phyloP scores from a whole-genome alignment of 2,329 filamentous ascomycete genomes.

The Eurotiales sp. region DNA sequence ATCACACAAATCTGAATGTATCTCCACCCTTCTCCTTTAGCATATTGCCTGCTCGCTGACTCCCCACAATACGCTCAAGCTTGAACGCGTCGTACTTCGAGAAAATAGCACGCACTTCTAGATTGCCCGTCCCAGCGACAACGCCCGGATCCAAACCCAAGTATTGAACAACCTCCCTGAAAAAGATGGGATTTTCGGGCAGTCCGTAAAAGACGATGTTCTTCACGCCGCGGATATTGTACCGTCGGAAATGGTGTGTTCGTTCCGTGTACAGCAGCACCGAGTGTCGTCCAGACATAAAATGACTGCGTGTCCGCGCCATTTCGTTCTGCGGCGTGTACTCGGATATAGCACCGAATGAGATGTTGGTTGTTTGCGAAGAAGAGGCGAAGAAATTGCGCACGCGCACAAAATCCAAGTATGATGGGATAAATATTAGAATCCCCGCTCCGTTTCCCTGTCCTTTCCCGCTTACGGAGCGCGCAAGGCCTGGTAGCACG shows the following conservation, averaged over 20 bases:
- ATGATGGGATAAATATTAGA: slow-evolving; percentile 85
- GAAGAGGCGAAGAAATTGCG: slow-evolving; percentile 86
- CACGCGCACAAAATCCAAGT: slow-evolving; percentile 90
- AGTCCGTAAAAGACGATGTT: slow-evolving; percentile 84
- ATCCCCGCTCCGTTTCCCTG: slow-evolving; percentile 63
- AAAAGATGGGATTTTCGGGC: slow-evolving; percentile 72
- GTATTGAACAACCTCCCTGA: slow-evolving; percentile 40
- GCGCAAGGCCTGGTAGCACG: slow-evolving; percentile 70
- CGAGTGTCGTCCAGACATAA: slow-evolving; percentile 74
- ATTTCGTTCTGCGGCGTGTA: slow-evolving; percentile 78
- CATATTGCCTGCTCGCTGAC: slow-evolving; percentile 76
- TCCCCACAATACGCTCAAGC: slow-evolving; percentile 83
- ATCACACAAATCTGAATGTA: slow-evolving; percentile 92
- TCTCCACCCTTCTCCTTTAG: slow-evolving; percentile 73
- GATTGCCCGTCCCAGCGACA: slow-evolving; percentile 51
- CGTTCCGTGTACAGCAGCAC: slow-evolving; percentile 89
- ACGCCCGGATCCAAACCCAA: slow-evolving; percentile 41
- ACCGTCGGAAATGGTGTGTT: slow-evolving; percentile 94
- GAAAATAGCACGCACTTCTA: slow-evolving; percentile 59
- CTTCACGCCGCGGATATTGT: slow-evolving; percentile 74
- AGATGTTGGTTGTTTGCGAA: slow-evolving; percentile 51
- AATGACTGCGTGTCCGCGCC: slow-evolving; percentile 80
- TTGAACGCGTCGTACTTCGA: slow-evolving; percentile 86
- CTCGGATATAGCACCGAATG: slow-evolving; percentile 83
- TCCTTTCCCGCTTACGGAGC: slow-evolving; percentile 46